Conservation (phyloP, 371 early-diverging fungal species). For the Rhizopus stolonifer region DNA sequence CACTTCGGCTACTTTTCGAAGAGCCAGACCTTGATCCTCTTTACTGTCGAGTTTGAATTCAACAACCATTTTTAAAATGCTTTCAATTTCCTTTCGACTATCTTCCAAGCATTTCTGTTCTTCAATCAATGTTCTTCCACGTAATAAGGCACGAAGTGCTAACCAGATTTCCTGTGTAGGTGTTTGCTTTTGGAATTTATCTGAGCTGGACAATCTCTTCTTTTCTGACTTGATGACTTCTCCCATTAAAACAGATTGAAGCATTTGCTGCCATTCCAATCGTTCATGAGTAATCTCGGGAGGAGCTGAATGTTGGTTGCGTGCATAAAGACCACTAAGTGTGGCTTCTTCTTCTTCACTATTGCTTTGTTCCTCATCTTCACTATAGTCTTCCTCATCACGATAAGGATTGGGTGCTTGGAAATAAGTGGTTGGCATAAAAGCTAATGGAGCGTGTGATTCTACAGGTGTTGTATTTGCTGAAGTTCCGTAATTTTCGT, state of each 20-base stretch:
- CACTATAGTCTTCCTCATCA: constrained; percentile 27
- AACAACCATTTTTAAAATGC: constrained; percentile 63
- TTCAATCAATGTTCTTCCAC: constrained; percentile 60
- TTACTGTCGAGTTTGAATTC: constrained; percentile 59
- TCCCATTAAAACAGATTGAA: constrained; percentile 80
- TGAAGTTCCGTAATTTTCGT: constrained; percentile 1
- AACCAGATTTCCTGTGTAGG: constrained; percentile 76
- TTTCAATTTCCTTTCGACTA: constrained; percentile 62
- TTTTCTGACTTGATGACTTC: constrained; percentile 87
- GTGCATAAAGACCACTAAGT: constrained; percentile 34
- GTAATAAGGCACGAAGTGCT: constrained; percentile 66
- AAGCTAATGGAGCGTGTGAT: constrained; percentile 20
- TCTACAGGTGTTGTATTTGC: not conserved
- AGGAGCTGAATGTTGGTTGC: constrained; percentile 35
- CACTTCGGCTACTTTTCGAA: constrained; percentile 66
- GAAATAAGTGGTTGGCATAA: constrained; percentile 13
- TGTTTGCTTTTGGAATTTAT: constrained; percentile 50
- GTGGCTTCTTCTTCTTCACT: constrained; percentile 34
- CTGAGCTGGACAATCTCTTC: constrained; percentile 62
- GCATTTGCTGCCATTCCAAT: constrained; percentile 83
- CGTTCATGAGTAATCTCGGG: constrained; percentile 69
- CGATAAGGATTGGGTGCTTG: constrained; percentile 17
- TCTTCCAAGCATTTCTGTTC: constrained; percentile 72
- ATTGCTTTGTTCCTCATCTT: constrained; percentile 33
- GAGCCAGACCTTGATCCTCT: constrained; percentile 34